Percentiles rank a stretch among this genome's conserved stretches.
Evolutionary conservation across 495 filamentous ascomycete species (phyloP).

Genomic region (Annulohypoxylon bovei): DNA sequence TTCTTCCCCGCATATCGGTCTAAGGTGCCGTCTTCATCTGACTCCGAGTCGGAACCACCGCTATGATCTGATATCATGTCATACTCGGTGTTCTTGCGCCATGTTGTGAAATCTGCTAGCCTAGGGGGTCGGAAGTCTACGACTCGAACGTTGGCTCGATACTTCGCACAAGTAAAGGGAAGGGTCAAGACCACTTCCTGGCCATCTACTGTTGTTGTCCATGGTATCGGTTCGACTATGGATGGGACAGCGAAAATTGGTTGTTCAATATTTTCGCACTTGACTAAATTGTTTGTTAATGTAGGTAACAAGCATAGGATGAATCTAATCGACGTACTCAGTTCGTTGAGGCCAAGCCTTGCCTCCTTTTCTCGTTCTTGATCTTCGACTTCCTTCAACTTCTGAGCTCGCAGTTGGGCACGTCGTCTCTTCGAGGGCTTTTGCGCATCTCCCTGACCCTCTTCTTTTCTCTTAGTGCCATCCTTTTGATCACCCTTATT

Average conservation of each 20-base stretch:
- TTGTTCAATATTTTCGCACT: constrained; percentile 56
- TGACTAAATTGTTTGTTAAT: constrained; percentile 48
- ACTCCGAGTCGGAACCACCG: constrained; percentile 50
- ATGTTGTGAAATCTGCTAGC: constrained; percentile 77
- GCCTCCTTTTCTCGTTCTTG: constrained; percentile 42
- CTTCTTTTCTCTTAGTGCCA: constrained; percentile 50
- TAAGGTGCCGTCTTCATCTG: constrained; percentile 40
- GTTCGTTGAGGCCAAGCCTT: constrained; percentile 44
- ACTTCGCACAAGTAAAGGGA: constrained; percentile 80
- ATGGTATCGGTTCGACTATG: constrained; percentile 57
- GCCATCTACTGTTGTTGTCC: constrained; percentile 48
- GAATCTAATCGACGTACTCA: constrained; percentile 7
- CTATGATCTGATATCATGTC: constrained; percentile 58
- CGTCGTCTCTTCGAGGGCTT: constrained; percentile 28
- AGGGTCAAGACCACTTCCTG: constrained; percentile 56
- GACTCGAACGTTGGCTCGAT: constrained; percentile 72
- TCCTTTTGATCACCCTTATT: constrained; percentile 38
- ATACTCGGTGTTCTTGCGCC: constrained; percentile 54
- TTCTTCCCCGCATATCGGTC: constrained; percentile 37
- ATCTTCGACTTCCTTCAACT: constrained; percentile 46
- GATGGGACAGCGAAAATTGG: constrained; percentile 55
- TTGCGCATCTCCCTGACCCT: constrained; percentile 41
- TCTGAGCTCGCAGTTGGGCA: constrained; percentile 20
- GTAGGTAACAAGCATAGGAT: background rate
- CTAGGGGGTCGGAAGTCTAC: constrained; percentile 81